Conservation (phyloP, 2,329 filamentous ascomycete genomes). For the Dissoconium aciculare region DNA sequence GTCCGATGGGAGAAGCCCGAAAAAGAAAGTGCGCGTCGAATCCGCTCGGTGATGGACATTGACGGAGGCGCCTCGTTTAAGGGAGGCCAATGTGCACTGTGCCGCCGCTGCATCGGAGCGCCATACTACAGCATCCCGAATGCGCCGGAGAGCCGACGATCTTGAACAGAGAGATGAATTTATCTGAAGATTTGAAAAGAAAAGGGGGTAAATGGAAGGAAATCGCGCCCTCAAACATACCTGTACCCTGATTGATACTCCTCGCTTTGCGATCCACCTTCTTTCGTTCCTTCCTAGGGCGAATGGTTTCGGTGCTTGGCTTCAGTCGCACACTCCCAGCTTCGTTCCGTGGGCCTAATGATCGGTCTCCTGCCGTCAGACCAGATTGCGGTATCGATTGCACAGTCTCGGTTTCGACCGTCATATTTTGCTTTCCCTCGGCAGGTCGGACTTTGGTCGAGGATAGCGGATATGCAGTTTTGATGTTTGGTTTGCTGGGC, state of each 20-base stretch:
- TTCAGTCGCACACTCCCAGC: conserved; percentile 69
- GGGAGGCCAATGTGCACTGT: conserved; percentile 1
- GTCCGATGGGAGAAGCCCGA: no score
- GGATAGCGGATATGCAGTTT: conserved; percentile 52
- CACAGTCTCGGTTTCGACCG: conserved; percentile 92
- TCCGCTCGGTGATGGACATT: neutral
- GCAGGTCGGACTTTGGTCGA: conserved; percentile 49
- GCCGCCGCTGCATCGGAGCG: neutral
- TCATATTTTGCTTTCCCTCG: conserved; percentile 84
- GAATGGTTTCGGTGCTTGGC: conserved; percentile 87
- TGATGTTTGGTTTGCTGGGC: conserved; percentile 29
- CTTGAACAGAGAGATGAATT: conserved; percentile 1
- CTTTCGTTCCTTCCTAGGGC: conserved; percentile 86
- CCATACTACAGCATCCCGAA: neutral
- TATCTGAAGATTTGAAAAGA: conserved; percentile 9
- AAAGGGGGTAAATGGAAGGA: conserved; percentile 21
- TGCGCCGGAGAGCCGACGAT: neutral
- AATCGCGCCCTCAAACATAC: no score
- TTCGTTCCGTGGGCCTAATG: conserved; percentile 45
- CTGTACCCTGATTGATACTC: conserved; percentile 53
- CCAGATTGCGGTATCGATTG: conserved; percentile 75
- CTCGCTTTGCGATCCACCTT: conserved; percentile 61
- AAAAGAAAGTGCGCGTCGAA: no score
- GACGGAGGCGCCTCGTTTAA: neutral
- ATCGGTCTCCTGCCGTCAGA: conserved; percentile 47